Evolutionary conservation across 352 stramenopile species (phyloP), one percentile per base, ranked within the genome.

Genomic region (Phytophthora litchii): DNA sequence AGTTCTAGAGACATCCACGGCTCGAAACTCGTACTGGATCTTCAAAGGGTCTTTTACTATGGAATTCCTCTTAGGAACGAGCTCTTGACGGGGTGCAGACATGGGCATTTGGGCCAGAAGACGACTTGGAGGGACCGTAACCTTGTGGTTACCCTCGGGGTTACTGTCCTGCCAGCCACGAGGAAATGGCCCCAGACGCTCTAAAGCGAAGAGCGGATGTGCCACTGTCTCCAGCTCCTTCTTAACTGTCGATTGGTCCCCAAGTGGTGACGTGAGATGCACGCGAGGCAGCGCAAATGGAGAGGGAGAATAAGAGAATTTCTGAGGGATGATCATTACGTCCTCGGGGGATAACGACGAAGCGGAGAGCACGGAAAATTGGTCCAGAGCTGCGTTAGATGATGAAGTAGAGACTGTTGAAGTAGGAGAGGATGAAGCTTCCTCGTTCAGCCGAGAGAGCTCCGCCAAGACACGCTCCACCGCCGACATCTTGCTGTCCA

Each of bases 51-150:
- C 29, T 13, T 74, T 60, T 27, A 93, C 83, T 54, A 95, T 73
- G 5, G 50, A 54, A 11, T 54, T 43, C 19, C 70, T 66, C 61
- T 55, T 63, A 0, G 86, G 80, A 13, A 86, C 76, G 46, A 93
- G 80, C 62, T 87, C 67, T 14, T 71, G 60, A 29, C 67, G 76
- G 6, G 73, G 56, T 14, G 70, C 57, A 50, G 80, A 84, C 70
- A 93, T 82, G 36, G 83, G 79, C 60, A 92, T 64, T 49, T 95
- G 82, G n/a, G 82, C 70, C 51, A 93, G 56, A 8, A 91, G 51
- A 11, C 85, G 83, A 45, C 81, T 94, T 9, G 55, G 71, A 1
- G 43, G 20, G 3, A 73, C 44, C 20, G 29, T 64, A 54, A 54
- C 46, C 53, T 47, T 60, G 31, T 34, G 49, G 54, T 19, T 70